These are phyloP conservation scores for Russula brevipes DNA, from an alignment of 768 basidiomycete genomes.

Conservation along the genomic window DNA sequence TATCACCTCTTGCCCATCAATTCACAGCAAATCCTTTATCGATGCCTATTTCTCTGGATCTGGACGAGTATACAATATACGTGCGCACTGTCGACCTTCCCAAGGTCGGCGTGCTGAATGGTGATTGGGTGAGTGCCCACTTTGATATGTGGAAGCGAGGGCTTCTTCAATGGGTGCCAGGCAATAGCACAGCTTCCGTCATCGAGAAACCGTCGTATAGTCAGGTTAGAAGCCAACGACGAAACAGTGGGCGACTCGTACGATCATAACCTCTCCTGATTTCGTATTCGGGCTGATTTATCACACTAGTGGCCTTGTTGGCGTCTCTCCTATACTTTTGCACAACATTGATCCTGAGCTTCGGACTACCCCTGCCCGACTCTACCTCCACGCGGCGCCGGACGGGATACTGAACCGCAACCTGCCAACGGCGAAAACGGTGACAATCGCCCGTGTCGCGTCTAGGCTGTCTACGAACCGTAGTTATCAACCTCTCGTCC, in stretches of 20 bases:
- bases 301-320: conserved; percentile 36
- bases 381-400: conserved; percentile 46
- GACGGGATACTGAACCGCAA: conserved; percentile 54
- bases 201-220: conserved; percentile 42
- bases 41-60: conserved; percentile 31
- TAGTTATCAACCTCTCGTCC: conserved; percentile 54
- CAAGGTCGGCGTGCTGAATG: conserved; percentile 59
- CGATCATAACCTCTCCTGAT: conserved; percentile 21
- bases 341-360: conserved; percentile 44
- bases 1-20: conserved; percentile 15
- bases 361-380: conserved; percentile 28
- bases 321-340: conserved; percentile 48
- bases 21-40: conserved; percentile 34
- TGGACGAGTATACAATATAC: conserved; percentile 57
- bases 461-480: conserved; percentile 66
- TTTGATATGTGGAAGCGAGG: neutral
- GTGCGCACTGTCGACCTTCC: conserved; percentile 59
- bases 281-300: neutral
- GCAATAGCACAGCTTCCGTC: conserved; percentile 38
- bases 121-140: conserved; percentile 65
- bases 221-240: conserved; percentile 54
- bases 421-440: conserved; percentile 60
- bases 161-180: conserved; percentile 35
- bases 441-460: conserved; percentile 77
- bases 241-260: conserved; percentile 36